Conservation (phyloP, 2,329 filamentous ascomycete species). For the Curvularia hawaiiensis region DNA sequence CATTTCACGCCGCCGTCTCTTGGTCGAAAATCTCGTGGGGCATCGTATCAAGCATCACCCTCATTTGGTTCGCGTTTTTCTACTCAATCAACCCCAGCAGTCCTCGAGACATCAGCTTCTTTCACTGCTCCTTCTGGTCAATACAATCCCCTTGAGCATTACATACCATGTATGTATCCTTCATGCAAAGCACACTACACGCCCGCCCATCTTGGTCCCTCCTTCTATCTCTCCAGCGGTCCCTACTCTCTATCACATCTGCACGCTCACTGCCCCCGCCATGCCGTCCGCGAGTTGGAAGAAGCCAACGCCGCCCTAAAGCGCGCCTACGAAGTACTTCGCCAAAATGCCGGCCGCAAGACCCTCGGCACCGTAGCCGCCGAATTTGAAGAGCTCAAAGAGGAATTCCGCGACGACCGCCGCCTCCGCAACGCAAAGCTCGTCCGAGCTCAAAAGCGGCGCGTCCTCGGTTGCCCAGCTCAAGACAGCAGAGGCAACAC, state of each 20-base stretch:
- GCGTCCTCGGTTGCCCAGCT: constrained; percentile 19
- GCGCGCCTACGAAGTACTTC: constrained; percentile 32
- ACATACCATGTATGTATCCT: constrained; percentile 36
- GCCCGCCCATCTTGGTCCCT: constrained; percentile 28
- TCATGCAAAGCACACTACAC: constrained; percentile 36
- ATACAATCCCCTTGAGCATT: constrained; percentile 39
- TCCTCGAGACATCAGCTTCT: constrained; percentile 7
- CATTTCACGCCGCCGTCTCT: constrained; percentile 21
- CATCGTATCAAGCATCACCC: constrained; percentile 29
- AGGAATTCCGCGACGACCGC: constrained; percentile 22
- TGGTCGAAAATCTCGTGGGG: constrained; percentile 18
- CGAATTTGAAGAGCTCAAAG: constrained; percentile 35
- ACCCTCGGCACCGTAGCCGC: constrained; percentile 35
- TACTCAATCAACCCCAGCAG: constrained; percentile 25
- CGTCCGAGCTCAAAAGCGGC: constrained; percentile 15
- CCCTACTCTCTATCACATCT: constrained; percentile 35
- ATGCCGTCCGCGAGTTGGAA: constrained; percentile 36
- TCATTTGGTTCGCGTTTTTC: constrained; percentile 16
- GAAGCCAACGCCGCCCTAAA: constrained; percentile 34
- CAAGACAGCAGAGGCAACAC: background rate
- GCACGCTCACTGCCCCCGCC: constrained; percentile 35
- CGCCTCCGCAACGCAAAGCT: constrained; percentile 18
- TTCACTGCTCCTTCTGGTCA: constrained; percentile 19
- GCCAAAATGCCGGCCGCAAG: constrained; percentile 42
- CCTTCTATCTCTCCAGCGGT: constrained; percentile 36